phyloP scores from a whole-genome alignment of 139 green algal species.

The Mesotaenium endlicherianum region DNA sequence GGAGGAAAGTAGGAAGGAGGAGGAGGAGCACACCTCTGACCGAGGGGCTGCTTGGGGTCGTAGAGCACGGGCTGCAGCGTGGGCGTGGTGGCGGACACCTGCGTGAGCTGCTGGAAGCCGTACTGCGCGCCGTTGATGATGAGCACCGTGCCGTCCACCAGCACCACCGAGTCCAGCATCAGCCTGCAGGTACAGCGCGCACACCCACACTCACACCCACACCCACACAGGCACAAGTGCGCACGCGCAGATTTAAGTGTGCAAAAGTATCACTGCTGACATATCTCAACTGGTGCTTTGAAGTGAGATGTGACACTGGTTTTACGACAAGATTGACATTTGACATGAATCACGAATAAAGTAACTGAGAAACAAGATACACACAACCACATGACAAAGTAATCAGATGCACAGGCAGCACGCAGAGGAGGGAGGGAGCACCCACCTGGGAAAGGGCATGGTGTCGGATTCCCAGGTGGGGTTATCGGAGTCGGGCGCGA shows the following conservation, averaged over 20 bases:
- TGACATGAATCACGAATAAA: no score
- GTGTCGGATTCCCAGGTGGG: not conserved
- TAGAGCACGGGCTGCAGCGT: not conserved
- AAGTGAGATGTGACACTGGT: no score
- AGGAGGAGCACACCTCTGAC: not conserved
- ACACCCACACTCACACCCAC: no score
- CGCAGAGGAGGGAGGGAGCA: not conserved
- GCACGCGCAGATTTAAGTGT: no score
- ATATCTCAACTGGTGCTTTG: no score
- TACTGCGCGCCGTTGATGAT: not conserved
- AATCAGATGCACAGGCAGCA: not conserved
- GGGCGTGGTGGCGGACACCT: not conserved
- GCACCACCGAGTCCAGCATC: not conserved
- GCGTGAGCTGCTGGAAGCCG: not conserved
- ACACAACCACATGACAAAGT: no score
- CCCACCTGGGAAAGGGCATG: not conserved
- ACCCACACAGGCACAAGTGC: no score
- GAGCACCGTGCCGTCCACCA: not conserved
- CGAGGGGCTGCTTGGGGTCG: not conserved
- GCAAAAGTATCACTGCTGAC: no score
- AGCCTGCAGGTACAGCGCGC: no score
- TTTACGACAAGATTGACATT: no score
- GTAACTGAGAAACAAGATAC: no score
- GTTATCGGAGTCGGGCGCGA: not conserved
- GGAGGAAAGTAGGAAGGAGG: no score